Percentiles rank a stretch among this genome's conserved stretches.
Conservation (phyloP, 2,329 filamentous ascomycete genomes). For the Geosmithia morbida region DNA sequence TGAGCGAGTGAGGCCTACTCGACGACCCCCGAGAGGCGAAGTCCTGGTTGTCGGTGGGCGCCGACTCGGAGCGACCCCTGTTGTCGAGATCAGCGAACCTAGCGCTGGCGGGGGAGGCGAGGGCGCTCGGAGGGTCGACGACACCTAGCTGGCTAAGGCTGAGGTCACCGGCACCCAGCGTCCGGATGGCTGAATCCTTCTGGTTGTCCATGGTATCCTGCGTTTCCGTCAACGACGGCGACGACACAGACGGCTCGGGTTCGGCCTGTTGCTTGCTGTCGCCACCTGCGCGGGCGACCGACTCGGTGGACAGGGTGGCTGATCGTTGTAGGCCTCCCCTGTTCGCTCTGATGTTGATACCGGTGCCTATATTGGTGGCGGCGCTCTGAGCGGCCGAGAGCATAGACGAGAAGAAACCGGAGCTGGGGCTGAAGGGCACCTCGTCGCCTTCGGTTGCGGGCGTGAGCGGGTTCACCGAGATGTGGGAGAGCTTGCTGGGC, state of each 20-base stretch:
- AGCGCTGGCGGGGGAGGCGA: slow-evolving; percentile 42
- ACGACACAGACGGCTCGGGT: neutral
- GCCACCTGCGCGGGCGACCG: slow-evolving; percentile 3
- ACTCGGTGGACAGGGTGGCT: neutral
- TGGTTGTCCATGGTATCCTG: slow-evolving; percentile 25
- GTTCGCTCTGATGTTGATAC: slow-evolving; percentile 33
- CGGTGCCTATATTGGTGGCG: slow-evolving; percentile 56
- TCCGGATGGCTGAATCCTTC: slow-evolving; percentile 70
- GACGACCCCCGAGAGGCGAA: slow-evolving; percentile 17
- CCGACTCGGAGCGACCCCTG: slow-evolving; percentile 41
- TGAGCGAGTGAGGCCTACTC: slow-evolving; percentile 32
- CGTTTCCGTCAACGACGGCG: neutral
- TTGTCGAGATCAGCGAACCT: slow-evolving; percentile 36
- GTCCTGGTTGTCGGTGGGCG: slow-evolving; percentile 32
- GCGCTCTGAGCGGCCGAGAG: slow-evolving; percentile 89
- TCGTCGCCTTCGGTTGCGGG: slow-evolving; percentile 50
- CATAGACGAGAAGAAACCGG: slow-evolving; percentile 86
- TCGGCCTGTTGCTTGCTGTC: slow-evolving; percentile 10
- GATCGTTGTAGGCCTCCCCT: slow-evolving; percentile 5
- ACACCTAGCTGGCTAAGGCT: slow-evolving; percentile 84
- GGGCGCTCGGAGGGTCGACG: slow-evolving; percentile 36
- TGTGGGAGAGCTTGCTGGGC: slow-evolving; percentile 80
- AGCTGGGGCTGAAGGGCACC: slow-evolving; percentile 24
- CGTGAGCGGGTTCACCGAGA: slow-evolving; percentile 56
- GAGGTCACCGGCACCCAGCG: slow-evolving; percentile 75